Percentiles rank a stretch among this genome's conserved stretches.
Conservation (phyloP, 1,284 basidiomycete species). For the Ceratobasidium sp. region DNA sequence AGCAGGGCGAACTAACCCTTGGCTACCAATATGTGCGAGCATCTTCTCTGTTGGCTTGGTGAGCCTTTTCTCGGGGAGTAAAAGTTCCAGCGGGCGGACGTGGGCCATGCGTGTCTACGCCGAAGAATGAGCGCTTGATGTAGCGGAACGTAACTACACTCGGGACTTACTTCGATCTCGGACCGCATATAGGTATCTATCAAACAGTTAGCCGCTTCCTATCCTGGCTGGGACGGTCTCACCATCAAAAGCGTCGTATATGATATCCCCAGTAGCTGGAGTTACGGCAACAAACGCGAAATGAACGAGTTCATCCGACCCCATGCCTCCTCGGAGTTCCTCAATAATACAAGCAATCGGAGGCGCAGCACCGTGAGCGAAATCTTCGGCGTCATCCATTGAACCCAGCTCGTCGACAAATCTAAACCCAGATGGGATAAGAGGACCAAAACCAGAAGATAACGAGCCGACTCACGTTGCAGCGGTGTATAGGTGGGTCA, state of each 20-base stretch:
- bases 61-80: constrained; percentile 74
- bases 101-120: constrained; percentile 84
- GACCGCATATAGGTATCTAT: constrained; percentile 83
- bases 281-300: constrained; percentile 74
- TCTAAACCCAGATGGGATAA: constrained; percentile 57
- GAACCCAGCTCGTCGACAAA: constrained; percentile 81
- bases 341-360: constrained; percentile 83
- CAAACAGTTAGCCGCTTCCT: neutral
- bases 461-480: constrained; percentile 76
- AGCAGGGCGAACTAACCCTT: constrained; percentile 56
- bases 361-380: constrained; percentile 61
- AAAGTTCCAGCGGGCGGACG: constrained; percentile 84
- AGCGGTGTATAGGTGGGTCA: constrained; percentile 89
- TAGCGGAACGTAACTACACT: neutral
- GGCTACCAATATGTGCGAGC: constrained; percentile 74
- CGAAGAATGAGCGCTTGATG: too few species aligned
- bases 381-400: constrained; percentile 72
- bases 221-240: constrained; percentile 36
- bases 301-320: constrained; percentile 68
- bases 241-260: constrained; percentile 94
- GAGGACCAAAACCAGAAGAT: neutral
- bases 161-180: constrained; percentile 82
- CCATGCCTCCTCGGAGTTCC: constrained; percentile 65
- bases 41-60: constrained; percentile 84
- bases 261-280: constrained; percentile 89